phyloP scores from a whole-genome alignment of 108 stramenopile genomes.

The Cylindrotheca closterium region DNA sequence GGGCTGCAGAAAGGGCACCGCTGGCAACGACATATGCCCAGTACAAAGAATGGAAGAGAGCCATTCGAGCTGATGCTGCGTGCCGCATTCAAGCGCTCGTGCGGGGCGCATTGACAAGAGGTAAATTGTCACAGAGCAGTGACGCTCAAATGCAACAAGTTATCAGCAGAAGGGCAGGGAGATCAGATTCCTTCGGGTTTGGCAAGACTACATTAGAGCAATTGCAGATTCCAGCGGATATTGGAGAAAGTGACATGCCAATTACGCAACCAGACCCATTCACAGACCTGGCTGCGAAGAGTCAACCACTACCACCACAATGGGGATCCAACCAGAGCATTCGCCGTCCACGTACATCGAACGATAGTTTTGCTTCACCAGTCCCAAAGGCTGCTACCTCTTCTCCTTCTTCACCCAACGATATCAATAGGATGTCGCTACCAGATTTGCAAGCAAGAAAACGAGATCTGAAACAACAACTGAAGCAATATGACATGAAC shows the following conservation, averaged over 20 bases:
- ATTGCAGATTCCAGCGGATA: slow-evolving; percentile 75
- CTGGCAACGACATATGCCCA: slow-evolving; percentile 86
- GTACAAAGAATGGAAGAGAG: slow-evolving; percentile 88
- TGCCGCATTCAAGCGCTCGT: slow-evolving; percentile 80
- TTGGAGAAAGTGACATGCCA: slow-evolving; percentile 38
- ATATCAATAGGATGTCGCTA: slow-evolving; percentile 48
- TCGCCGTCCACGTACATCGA: slow-evolving; percentile 6
- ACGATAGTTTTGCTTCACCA: slow-evolving; percentile 3
- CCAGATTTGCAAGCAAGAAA: slow-evolving; percentile 73
- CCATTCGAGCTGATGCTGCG: slow-evolving; percentile 86
- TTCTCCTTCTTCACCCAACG: slow-evolving; percentile 12
- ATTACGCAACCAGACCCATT: slow-evolving; percentile 11
- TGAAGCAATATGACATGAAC: slow-evolving; percentile 91
- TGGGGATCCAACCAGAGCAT: slow-evolving; percentile 23
- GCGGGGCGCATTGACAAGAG: slow-evolving; percentile 59
- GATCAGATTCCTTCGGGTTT: slow-evolving; percentile 13
- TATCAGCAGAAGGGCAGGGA: slow-evolving; percentile 44
- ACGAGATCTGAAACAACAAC: slow-evolving; percentile 80
- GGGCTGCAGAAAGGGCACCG: slow-evolving; percentile 79
- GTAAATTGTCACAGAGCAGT: slow-evolving; percentile 45
- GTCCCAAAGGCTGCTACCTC: slow-evolving; percentile 5
- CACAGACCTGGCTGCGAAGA: slow-evolving; percentile 13
- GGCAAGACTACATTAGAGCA: slow-evolving; percentile 32
- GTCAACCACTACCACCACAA: slow-evolving; percentile 14
- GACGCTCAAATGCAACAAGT: slow-evolving; percentile 50